Conservation (phyloP, 2,329 filamentous ascomycete species). For the Chaetomium olivaceum region DNA sequence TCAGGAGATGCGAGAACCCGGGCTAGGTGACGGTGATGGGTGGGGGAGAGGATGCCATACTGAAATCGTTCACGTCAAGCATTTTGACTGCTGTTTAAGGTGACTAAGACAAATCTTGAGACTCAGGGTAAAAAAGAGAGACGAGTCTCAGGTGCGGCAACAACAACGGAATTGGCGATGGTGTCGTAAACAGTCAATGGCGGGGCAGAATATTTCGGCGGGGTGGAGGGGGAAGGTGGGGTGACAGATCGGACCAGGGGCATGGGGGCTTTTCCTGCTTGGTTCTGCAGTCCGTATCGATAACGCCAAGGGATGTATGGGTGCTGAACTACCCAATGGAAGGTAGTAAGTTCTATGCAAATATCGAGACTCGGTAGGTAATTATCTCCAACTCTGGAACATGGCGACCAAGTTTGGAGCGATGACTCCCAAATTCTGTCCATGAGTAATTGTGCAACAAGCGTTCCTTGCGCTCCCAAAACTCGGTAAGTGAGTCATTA, state of each 20-base stretch:
- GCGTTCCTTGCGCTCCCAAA: background rate
- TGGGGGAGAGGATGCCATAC: conserved; percentile 20
- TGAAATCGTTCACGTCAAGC: conserved; percentile 78
- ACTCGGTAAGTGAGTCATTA: background rate
- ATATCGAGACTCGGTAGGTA: background rate
- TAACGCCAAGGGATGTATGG: background rate
- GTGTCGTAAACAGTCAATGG: conserved; percentile 29
- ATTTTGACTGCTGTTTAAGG: conserved; percentile 45
- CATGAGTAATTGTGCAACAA: background rate
- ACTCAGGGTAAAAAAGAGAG: background rate
- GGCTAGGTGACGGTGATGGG: background rate
- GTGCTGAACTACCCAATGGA: background rate
- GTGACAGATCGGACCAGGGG: conserved; percentile 21
- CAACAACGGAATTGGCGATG: conserved; percentile 5
- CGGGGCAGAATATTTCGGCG: conserved; percentile 33
- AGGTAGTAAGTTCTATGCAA: background rate
- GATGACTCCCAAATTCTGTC: background rate
- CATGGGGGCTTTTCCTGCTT: too few species aligned
- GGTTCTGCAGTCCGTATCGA: too few species aligned
- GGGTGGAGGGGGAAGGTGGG: conserved; percentile 33
- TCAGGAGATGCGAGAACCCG: background rate
- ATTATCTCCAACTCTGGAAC: background rate
- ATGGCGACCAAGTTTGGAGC: background rate
- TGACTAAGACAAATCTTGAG: background rate
- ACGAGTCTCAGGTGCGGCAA: background rate